phyloP scores from a whole-genome alignment of 257 asterid genomes.

The Misopates orontium region DNA sequence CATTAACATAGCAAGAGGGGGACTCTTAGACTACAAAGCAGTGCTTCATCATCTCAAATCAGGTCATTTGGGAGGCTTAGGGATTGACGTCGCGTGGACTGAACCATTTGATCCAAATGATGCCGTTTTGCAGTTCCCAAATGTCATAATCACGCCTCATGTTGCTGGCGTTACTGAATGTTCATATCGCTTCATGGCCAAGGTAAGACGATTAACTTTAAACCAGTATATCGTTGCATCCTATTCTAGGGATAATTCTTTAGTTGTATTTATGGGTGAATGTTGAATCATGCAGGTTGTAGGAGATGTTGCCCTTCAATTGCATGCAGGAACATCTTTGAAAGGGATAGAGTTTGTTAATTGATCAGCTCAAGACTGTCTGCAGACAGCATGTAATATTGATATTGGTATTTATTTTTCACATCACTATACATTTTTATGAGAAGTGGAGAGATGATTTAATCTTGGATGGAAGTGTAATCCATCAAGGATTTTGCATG shows the following conservation, averaged over 20 bases:
- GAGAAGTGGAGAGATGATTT: too few relatives aligned
- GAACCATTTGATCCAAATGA: constrained; percentile 96
- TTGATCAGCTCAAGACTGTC: too few relatives aligned
- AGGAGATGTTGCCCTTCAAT: constrained; percentile 83
- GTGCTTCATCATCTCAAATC: constrained; percentile 63
- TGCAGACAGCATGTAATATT: too few relatives aligned
- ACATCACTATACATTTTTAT: too few relatives aligned
- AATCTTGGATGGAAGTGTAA: too few relatives aligned
- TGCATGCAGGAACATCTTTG: constrained; percentile 52
- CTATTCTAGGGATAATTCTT: neutral
- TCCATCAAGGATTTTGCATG: too few relatives aligned
- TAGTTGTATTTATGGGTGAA: neutral
- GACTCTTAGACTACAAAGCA: constrained; percentile 77
- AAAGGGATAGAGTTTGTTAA: constrained; percentile 73
- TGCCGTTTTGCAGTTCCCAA: constrained; percentile 67
- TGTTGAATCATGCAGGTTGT: constrained; percentile 55
- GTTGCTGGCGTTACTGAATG: constrained; percentile 86
- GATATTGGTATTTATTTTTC: too few relatives aligned
- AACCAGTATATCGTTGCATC: neutral
- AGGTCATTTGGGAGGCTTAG: constrained; percentile 94
- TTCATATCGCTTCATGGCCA: constrained; percentile 81
- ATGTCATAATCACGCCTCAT: constrained; percentile 88
- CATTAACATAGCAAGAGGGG: constrained; percentile 85
- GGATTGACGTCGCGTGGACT: constrained; percentile 93
- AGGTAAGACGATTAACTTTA: constrained; percentile 43